Evolutionary conservation across 1,284 basidiomycete genomes (phyloP).

Genomic region (Agroathelia rolfsii): DNA sequence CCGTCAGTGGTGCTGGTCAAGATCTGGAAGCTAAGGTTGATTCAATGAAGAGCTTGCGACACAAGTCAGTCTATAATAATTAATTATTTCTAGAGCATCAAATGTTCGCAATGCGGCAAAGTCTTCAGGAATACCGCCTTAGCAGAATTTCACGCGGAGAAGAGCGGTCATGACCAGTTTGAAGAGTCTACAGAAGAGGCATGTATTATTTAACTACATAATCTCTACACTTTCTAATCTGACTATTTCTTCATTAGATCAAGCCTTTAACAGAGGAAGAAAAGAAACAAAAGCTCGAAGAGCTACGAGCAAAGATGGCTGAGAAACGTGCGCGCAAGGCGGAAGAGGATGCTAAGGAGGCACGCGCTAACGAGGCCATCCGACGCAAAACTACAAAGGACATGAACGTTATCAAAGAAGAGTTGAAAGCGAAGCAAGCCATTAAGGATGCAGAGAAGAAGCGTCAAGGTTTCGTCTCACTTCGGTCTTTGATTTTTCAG

Average conservation of each 20-base stretch:
- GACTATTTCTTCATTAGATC: constrained; percentile 36
- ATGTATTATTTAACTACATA: constrained; percentile 10
- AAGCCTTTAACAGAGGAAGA: constrained; percentile 94
- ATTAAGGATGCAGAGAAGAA: constrained; percentile 73
- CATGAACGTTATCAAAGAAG: constrained; percentile 62
- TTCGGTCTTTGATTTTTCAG: background rate
- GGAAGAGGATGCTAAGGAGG: constrained; percentile 61
- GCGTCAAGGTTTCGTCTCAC: constrained; percentile 49
- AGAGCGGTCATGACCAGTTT: constrained; percentile 89
- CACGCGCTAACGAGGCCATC: constrained; percentile 70
- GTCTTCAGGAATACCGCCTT: constrained; percentile 81
- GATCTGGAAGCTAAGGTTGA: constrained; percentile 55
- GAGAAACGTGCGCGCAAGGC: constrained; percentile 66
- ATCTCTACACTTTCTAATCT: constrained; percentile 1
- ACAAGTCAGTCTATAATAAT: too few species aligned
- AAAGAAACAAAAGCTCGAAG: constrained; percentile 73
- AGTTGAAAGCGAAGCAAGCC: constrained; percentile 70
- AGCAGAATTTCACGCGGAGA: constrained; percentile 92
- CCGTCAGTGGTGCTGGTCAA: constrained; percentile 31
- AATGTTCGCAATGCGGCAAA: constrained; percentile 77
- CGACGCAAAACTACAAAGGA: constrained; percentile 84
- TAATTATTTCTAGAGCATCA: constrained; percentile 56
- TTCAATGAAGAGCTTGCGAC: too few species aligned
- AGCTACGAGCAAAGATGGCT: constrained; percentile 70
- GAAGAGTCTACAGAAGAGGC: constrained; percentile 95